These are phyloP conservation scores for Kluyveromyces dobzhanskii DNA, from an alignment of 805 yeast genomes.

Conservation along the genomic window DNA sequence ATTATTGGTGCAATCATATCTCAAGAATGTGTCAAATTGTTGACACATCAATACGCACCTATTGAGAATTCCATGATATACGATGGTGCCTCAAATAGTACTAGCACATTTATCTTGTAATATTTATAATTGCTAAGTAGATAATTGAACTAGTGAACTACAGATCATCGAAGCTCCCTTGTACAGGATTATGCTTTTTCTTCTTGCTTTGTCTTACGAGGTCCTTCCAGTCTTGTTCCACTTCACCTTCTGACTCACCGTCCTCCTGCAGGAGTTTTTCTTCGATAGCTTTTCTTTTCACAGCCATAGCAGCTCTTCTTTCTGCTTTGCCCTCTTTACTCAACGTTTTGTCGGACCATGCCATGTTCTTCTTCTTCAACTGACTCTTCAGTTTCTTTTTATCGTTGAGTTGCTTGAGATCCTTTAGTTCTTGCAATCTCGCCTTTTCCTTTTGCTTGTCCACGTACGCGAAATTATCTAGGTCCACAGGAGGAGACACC, in stretches of 20 bases:
- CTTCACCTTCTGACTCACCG: conserved; percentile 32
- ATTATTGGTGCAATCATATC: conserved; percentile 79
- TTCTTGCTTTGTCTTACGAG: conserved; percentile 58
- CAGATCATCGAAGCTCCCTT: conserved; percentile 56
- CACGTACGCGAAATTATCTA: conserved; percentile 57
- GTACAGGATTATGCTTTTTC: conserved; percentile 32
- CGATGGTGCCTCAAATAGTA: conserved; percentile 56
- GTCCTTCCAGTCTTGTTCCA: conserved; percentile 81
- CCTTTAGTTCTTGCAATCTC: conserved; percentile 51
- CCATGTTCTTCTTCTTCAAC: conserved; percentile 44
- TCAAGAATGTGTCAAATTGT: conserved; percentile 70
- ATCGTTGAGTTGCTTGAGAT: conserved; percentile 30
- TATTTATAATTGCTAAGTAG: background rate
- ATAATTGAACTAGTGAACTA: conserved; percentile 18
- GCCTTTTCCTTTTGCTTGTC: conserved; percentile 57
- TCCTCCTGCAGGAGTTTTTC: conserved; percentile 34
- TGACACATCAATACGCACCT: conserved; percentile 78
- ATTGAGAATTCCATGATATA: conserved; percentile 59
- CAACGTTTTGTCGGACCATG: conserved; percentile 74
- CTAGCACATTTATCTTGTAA: no score
- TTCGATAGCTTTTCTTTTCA: conserved; percentile 57
- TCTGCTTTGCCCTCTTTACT: conserved; percentile 52
- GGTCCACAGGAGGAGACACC: conserved; percentile 46
- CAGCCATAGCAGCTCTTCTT: conserved; percentile 53
- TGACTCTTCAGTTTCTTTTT: conserved; percentile 36